phyloP scores from a whole-genome alignment of 768 basidiomycete genomes.

The Boletus tomentosulus region DNA sequence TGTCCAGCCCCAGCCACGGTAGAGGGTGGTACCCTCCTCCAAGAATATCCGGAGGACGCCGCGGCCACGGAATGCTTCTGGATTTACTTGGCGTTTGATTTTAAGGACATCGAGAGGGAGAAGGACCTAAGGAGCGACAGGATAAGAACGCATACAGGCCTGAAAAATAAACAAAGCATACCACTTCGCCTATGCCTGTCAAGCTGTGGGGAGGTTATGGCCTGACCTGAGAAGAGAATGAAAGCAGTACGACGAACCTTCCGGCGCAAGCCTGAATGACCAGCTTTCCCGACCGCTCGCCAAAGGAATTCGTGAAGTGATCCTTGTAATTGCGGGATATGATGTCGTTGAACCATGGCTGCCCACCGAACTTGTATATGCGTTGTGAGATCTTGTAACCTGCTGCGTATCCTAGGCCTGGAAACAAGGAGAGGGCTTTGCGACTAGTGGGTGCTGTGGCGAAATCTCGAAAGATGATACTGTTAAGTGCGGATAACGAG shows the following conservation, averaged over 20 bases:
- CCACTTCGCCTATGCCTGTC: conserved; percentile 92
- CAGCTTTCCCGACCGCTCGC: conserved; percentile 93
- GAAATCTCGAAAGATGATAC: conserved; percentile 85
- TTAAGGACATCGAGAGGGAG: conserved; percentile 95
- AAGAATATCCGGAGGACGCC: conserved; percentile 84
- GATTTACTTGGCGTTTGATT: conserved; percentile 98
- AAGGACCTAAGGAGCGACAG: conserved; percentile 56
- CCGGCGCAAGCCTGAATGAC: conserved; percentile 95
- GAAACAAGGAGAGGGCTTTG: conserved; percentile 91
- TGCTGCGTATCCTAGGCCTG: conserved; percentile 95
- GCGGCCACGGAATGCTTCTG: conserved; percentile 95
- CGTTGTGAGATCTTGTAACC: conserved; percentile 96
- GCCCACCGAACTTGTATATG: conserved; percentile 97
- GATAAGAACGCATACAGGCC: not conserved
- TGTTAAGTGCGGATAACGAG: conserved; percentile 55
- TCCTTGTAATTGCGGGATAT: conserved; percentile 78
- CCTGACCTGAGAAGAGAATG: too few relatives aligned
- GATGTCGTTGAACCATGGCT: conserved; percentile 95
- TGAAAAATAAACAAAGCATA: conserved; percentile 30
- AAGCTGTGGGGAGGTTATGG: conserved; percentile 36
- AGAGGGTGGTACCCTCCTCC: conserved; percentile 89
- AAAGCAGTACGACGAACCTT: conserved; percentile 48
- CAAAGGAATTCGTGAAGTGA: conserved; percentile 79
- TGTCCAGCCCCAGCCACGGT: conserved; percentile 99
- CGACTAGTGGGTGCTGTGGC: conserved; percentile 61